phyloP scores from a whole-genome alignment of 306 rosid genomes.

The Quillaja saponaria region DNA sequence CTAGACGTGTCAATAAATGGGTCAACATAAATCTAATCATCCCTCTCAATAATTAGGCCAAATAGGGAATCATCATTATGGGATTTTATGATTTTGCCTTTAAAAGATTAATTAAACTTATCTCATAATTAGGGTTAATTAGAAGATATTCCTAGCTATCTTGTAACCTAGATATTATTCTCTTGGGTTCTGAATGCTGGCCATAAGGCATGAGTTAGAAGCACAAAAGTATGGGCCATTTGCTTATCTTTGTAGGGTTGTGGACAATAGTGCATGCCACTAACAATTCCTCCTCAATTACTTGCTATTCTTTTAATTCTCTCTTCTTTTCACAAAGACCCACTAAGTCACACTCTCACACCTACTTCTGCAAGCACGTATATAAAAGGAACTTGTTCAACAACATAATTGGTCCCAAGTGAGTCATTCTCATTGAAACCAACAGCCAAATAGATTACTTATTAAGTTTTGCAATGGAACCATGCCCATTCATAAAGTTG shows the following conservation, averaged over 20 bases:
- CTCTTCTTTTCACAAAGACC: slow-evolving; percentile 78
- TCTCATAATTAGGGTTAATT: neutral
- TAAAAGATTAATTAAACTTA: no score
- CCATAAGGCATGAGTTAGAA: slow-evolving; percentile 33
- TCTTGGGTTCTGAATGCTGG: slow-evolving; percentile 39
- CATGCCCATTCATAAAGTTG: slow-evolving; percentile 41
- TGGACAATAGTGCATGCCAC: slow-evolving; percentile 64
- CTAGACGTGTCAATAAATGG: no score
- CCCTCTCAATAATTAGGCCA: no score
- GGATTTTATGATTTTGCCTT: no score
- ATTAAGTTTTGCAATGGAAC: slow-evolving; percentile 19
- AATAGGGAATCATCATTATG: no score
- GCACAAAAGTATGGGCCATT: slow-evolving; percentile 74
- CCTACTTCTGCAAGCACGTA: slow-evolving; percentile 42
- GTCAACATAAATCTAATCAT: no score
- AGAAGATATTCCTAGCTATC: slow-evolving; percentile 42
- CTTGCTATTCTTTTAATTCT: slow-evolving; percentile 39
- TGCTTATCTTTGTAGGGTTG: slow-evolving; percentile 42
- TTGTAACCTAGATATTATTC: slow-evolving; percentile 40
- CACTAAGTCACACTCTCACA: slow-evolving; percentile 55
- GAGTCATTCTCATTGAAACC: slow-evolving; percentile 27
- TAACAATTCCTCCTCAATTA: slow-evolving; percentile 35
- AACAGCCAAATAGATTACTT: slow-evolving; percentile 22
- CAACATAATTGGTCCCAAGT: slow-evolving; percentile 51
- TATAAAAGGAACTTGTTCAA: slow-evolving; percentile 30